Evolutionary conservation across 768 basidiomycete genomes (phyloP).

Genomic region (Mrakia gelida): DNA sequence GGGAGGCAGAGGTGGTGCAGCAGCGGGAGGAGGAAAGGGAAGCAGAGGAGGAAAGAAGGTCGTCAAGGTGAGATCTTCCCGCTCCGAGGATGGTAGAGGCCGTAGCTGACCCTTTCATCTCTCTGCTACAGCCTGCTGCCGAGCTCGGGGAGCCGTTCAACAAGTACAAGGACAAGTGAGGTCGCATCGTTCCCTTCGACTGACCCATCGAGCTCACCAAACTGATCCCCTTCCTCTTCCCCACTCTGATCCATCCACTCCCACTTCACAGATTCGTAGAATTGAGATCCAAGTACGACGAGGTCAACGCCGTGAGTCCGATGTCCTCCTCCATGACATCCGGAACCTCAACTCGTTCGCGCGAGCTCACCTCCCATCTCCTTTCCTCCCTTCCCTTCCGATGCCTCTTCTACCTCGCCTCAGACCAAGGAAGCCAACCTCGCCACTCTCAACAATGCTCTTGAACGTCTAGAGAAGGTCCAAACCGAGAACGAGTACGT

Average conservation of each 20-base stretch:
- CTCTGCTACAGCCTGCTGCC: neutral
- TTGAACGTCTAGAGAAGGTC: neutral
- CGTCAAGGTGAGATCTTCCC: neutral
- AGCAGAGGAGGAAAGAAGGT: constrained; percentile 5
- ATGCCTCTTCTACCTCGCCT: neutral
- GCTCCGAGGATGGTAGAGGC: no score
- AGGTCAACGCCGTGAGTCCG: neutral
- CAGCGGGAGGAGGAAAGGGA: neutral
- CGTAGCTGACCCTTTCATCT: neutral
- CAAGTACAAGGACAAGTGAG: constrained; percentile 20
- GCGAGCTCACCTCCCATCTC: neutral
- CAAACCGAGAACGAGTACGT: constrained; percentile 6
- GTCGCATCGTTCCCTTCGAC: neutral
- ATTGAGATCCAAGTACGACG: constrained; percentile 1
- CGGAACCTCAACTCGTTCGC: neutral
- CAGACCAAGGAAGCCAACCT: constrained; percentile 14
- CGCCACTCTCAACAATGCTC: neutral
- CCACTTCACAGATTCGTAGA: neutral
- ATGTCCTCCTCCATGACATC: neutral
- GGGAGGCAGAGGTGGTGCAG: neutral
- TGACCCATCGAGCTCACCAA: neutral
- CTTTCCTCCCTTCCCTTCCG: neutral
- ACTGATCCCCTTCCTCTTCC: neutral
- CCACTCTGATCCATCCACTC: neutral
- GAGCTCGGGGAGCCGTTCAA: neutral